Evolutionary conservation across 345 rosid species (phyloP).

Genomic region (Zanthoxylum bungeanum): DNA sequence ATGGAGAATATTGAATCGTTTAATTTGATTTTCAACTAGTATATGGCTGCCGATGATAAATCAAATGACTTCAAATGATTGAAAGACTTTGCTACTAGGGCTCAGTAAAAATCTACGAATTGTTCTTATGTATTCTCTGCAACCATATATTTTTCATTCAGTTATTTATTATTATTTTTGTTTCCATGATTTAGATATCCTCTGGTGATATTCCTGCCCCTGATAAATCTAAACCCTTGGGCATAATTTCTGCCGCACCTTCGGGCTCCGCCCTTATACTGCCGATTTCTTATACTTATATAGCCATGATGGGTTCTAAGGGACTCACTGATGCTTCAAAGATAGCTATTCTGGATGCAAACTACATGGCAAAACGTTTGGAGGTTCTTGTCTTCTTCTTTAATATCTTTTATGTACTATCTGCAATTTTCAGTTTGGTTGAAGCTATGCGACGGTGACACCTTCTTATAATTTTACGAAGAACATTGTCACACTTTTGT

Average conservation of each 20-base stretch:
- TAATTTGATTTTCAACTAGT: conserved; percentile 7
- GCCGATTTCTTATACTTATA: conserved; percentile 89
- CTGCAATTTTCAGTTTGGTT: neutral
- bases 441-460: neutral
- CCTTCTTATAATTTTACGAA: neutral
- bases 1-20: neutral
- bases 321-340: conserved; percentile 97
- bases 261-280: conserved; percentile 99
- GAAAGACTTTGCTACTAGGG: neutral
- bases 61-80: neutral
- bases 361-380: conserved; percentile 98
- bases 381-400: conserved; percentile 52
- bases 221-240: conserved; percentile 60
- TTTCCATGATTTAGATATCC: conserved; percentile 41
- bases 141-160: neutral
- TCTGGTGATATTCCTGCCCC: conserved; percentile 93
- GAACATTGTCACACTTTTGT: neutral
- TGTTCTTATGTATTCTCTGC: conserved; percentile 16
- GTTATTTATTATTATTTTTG: conserved; percentile 1
- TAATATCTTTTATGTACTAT: conserved; percentile 5
- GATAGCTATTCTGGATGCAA: conserved; percentile 91
- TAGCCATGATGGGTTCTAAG: conserved; percentile 98
- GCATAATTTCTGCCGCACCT: conserved; percentile 95
- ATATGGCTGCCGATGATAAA: neutral
- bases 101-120: neutral